phyloP scores from a whole-genome alignment of 2,329 filamentous ascomycete genomes.

The Ophiostoma australiae region DNA sequence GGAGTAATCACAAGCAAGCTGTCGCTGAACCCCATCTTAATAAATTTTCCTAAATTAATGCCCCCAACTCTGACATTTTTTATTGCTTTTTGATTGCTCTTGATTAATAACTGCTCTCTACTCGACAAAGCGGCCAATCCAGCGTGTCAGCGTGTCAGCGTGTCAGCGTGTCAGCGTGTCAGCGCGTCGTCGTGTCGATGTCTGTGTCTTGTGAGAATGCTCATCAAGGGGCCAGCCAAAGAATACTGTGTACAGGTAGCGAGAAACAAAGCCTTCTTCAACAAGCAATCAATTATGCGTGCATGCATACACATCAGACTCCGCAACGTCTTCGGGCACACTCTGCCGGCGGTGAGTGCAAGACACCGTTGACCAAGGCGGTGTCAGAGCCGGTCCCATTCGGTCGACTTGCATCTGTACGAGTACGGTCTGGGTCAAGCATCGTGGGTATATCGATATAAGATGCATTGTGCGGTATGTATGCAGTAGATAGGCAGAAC shows the following conservation, averaged over 20 bases:
- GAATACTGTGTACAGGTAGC: too few relatives aligned
- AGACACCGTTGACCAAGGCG: neutral
- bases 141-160: neutral
- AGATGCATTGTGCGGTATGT: too few relatives aligned
- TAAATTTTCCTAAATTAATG: neutral
- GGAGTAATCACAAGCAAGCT: neutral
- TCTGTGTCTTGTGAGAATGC: neutral
- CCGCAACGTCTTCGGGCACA: neutral
- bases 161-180: neutral
- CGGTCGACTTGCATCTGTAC: slow-evolving; percentile 6
- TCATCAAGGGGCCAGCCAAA: neutral
- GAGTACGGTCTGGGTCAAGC: neutral
- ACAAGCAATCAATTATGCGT: neutral
- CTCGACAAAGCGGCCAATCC: neutral
- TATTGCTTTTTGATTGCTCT: neutral
- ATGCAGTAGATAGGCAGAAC: slow-evolving; percentile 1
- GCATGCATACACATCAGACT: too few relatives aligned
- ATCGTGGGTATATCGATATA: neutral
- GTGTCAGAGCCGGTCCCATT: neutral
- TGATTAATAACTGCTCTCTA: neutral
- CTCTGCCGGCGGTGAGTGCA: slow-evolving; percentile 3
- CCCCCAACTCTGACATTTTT: neutral
- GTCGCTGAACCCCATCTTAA: neutral
- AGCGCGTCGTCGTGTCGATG: too few relatives aligned
- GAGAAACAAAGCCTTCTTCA: neutral